Conservation (phyloP, 1,284 basidiomycete species). For the Melampsora larici-populina region DNA sequence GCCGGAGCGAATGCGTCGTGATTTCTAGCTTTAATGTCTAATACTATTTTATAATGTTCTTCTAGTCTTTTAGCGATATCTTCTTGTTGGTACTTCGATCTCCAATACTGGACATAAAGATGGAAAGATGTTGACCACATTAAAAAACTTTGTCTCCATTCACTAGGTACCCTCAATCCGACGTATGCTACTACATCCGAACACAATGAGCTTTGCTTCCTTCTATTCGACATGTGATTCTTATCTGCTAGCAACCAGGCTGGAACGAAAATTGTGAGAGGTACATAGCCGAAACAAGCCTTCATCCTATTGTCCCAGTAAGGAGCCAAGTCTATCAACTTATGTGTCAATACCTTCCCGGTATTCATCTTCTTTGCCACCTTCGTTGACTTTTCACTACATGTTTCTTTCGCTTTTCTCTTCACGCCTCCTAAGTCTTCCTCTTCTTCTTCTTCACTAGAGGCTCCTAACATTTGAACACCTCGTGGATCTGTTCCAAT, state of each 20-base stretch:
- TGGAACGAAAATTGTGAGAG: no score
- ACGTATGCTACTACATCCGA: not conserved
- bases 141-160: no score
- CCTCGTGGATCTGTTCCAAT: not conserved
- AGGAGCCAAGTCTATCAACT: not conserved
- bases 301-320: no score
- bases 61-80: no score
- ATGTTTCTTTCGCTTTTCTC: not conserved
- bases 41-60: no score
- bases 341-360: not conserved
- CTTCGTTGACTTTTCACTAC: not conserved
- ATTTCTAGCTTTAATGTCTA: no score
- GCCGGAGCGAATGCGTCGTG: no score
- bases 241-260: no score
- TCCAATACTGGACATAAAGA: not conserved
- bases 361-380: not conserved
- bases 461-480: not conserved
- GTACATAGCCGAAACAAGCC: no score
- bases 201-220: not conserved
- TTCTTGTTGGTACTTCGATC: not conserved
- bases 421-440: not conserved
- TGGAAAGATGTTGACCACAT: not conserved
- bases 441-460: not conserved
- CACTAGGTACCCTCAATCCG: not conserved
- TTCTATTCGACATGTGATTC: no score